phyloP scores from a whole-genome alignment of 768 basidiomycete genomes.

The Podaxis pistillaris region DNA sequence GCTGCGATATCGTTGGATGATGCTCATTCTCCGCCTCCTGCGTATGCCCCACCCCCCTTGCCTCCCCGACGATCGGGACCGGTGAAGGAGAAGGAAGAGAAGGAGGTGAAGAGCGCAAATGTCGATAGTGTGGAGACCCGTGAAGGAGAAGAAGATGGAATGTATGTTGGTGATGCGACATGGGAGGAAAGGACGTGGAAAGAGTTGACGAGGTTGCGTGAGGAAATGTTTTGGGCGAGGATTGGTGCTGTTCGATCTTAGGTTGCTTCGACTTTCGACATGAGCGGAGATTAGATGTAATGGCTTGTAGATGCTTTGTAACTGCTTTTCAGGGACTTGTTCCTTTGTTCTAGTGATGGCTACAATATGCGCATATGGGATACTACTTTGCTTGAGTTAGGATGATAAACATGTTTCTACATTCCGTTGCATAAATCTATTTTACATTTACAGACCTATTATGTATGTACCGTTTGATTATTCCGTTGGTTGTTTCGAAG shows the following conservation, averaged over 20 bases:
- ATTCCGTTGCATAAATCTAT: conserved; percentile 12
- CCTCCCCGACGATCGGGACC: conserved; percentile 3
- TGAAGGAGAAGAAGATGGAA: conserved; percentile 23
- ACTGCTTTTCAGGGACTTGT: neutral
- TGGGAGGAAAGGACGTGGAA: conserved; percentile 91
- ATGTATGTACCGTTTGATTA: neutral
- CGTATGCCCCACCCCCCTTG: conserved; percentile 5
- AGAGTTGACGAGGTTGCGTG: conserved; percentile 67
- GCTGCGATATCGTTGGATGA: conserved; percentile 3
- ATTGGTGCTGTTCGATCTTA: conserved; percentile 43
- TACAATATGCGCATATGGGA: neutral
- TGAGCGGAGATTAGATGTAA: neutral
- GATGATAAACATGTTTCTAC: conserved; percentile 5
- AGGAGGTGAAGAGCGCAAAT: neutral
- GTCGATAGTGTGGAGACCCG: neutral
- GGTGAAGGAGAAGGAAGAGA: neutral
- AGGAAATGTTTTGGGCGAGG: conserved; percentile 87
- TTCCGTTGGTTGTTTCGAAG: neutral
- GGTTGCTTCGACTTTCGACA: neutral
- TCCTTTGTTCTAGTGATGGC: neutral
- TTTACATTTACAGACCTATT: neutral
- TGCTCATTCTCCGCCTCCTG: conserved; percentile 1
- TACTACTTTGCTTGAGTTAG: neutral
- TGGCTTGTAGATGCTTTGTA: neutral
- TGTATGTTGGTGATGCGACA: conserved; percentile 62